Percentiles rank a stretch among this genome's conserved stretches.
These are phyloP conservation scores for Penicillium carneum DNA, from an alignment of 2,329 filamentous ascomycete genomes.

Conservation along the genomic window DNA sequence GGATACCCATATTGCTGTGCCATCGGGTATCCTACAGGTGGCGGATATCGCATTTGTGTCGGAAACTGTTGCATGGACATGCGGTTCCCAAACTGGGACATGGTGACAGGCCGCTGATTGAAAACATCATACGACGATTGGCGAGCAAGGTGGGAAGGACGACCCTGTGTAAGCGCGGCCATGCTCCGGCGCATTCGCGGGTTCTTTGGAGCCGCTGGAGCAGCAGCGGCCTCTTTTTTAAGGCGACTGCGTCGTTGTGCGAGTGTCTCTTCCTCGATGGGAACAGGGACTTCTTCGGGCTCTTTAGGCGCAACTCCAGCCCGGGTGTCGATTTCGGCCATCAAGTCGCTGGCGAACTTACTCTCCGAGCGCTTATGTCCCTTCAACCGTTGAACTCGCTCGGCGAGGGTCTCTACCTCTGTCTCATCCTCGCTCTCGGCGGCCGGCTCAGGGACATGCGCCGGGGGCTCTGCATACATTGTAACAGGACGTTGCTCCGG, in stretches of 20 bases:
- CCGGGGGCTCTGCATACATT: slow-evolving; percentile 41
- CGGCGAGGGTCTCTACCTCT: slow-evolving; percentile 57
- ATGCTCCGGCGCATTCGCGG: slow-evolving; percentile 54
- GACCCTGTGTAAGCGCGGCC: slow-evolving; percentile 60
- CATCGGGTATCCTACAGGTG: slow-evolving; percentile 29
- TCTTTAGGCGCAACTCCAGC: slow-evolving; percentile 36
- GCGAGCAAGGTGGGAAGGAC: slow-evolving; percentile 54
- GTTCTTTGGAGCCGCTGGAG: slow-evolving; percentile 34
- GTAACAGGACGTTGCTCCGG: slow-evolving; percentile 45
- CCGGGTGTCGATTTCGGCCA: slow-evolving; percentile 51
- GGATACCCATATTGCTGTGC: slow-evolving; percentile 38
- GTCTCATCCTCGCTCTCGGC: slow-evolving; percentile 48
- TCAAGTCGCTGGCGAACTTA: slow-evolving; percentile 55
- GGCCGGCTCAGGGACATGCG: slow-evolving; percentile 35
- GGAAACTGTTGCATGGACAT: slow-evolving; percentile 45
- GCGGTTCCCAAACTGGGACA: slow-evolving; percentile 36
- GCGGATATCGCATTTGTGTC: slow-evolving; percentile 31
- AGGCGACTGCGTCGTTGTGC: slow-evolving; percentile 56
- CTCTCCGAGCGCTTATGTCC: slow-evolving; percentile 45
- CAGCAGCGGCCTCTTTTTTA: slow-evolving; percentile 48
- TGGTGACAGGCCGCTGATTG: slow-evolving; percentile 23
- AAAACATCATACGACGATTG: slow-evolving; percentile 38
- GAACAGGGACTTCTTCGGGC: slow-evolving; percentile 30
- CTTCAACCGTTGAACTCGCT: slow-evolving; percentile 53
- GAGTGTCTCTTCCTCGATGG: slow-evolving; percentile 54